A percentile compares a stretch with the other conserved stretches of the same genome.
phyloP scores from a whole-genome alignment of 225 moss, liverwort and hornwort species.

The Thuidium tamariscinum region DNA sequence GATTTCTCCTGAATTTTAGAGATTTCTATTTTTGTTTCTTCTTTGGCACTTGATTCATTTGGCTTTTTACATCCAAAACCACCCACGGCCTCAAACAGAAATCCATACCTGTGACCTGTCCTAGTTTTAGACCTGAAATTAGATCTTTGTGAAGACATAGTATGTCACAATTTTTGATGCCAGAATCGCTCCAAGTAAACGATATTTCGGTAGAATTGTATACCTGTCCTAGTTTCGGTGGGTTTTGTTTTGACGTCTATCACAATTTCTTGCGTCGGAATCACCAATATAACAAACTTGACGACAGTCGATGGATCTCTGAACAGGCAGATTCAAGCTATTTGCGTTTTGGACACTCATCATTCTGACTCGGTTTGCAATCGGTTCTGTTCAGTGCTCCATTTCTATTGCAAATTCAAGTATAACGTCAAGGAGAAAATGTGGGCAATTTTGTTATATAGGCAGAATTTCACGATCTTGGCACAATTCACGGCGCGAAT shows the following conservation, averaged over 20 bases:
- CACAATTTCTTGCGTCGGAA: not conserved
- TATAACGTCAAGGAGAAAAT: no score
- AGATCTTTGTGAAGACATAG: not conserved
- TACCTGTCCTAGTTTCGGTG: not conserved
- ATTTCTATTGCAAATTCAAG: not conserved
- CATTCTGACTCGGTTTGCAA: not conserved
- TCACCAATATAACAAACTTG: not conserved
- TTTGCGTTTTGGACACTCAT: not conserved
- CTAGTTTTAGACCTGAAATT: not conserved
- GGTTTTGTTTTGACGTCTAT: no score
- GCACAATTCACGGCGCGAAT: no score
- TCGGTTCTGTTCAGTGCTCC: not conserved
- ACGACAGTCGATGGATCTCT: not conserved
- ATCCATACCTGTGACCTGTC: not conserved
- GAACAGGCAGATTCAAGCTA: not conserved
- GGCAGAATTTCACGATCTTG: no score
- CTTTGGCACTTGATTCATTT: not conserved
- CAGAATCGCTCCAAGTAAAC: not conserved
- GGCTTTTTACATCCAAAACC: not conserved
- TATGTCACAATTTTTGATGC: not conserved
- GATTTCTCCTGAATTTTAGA: not conserved
- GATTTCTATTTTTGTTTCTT: not conserved
- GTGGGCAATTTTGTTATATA: no score
- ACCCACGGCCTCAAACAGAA: not conserved
- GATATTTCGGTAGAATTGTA: not conserved